phyloP scores from a whole-genome alignment of 176 grass and related monocot species.

The Avena atlantica region DNA sequence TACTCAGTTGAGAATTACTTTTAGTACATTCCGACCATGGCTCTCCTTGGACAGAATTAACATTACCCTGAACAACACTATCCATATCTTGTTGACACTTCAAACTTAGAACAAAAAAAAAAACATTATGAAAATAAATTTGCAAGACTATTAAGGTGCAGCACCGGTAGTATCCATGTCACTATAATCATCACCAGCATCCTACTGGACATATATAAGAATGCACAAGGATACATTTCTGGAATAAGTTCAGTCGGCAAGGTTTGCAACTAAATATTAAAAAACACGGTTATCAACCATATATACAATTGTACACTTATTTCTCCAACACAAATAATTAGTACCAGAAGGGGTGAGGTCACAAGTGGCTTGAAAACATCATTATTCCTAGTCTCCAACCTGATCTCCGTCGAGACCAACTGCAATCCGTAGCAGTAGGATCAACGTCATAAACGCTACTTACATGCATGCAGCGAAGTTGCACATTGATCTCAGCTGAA shows the following conservation, averaged over 20 bases:
- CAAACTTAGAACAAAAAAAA: background rate
- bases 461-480: background rate
- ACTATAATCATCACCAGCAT: too few relatives aligned
- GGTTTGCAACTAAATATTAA: background rate
- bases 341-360: slow-evolving; percentile 88
- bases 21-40: too few relatives aligned
- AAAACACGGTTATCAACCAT: background rate
- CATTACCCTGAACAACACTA: background rate
- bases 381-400: too few relatives aligned
- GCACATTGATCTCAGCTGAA: slow-evolving; percentile 10
- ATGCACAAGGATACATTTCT: background rate
- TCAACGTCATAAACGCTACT: background rate
- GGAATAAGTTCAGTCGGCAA: background rate
- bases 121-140: background rate
- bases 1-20: too few relatives aligned
- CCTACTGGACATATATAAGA: too few relatives aligned
- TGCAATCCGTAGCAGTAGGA: slow-evolving; percentile 1
- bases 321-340: background rate
- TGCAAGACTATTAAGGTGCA: background rate
- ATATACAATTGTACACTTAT: background rate
- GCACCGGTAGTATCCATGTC: background rate
- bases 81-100: background rate
- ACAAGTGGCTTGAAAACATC: slow-evolving; percentile 41
- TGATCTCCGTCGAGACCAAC: too few relatives aligned
- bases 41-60: too few relatives aligned